Percentiles rank a stretch among this genome's conserved stretches.
Evolutionary conservation across 495 filamentous ascomycete genomes (phyloP).

Genomic region (Haplographium delicatum): DNA sequence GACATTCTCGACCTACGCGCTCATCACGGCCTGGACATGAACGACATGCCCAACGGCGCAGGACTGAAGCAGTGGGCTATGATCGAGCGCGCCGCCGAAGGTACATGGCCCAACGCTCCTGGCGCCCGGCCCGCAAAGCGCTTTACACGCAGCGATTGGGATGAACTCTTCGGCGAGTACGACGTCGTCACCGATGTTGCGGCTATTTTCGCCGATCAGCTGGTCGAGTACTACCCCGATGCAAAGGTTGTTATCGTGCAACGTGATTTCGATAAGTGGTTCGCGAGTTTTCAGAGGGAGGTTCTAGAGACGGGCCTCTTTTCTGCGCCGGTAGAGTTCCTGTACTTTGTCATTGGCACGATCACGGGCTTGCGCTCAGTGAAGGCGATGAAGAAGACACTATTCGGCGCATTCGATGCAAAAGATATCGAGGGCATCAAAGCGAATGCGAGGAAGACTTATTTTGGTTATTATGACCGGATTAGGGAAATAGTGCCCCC

Average conservation of each 20-base stretch:
- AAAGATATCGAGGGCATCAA: slow-evolving; percentile 7
- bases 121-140: background rate
- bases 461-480: slow-evolving; percentile 16
- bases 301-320: background rate
- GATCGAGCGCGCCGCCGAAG: background rate
- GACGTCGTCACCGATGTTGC: slow-evolving; percentile 37
- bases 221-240: slow-evolving; percentile 42
- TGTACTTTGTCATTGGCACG: slow-evolving; percentile 8
- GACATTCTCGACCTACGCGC: background rate
- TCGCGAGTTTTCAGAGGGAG: slow-evolving; percentile 4
- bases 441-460: slow-evolving; percentile 13
- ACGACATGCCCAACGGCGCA: background rate
- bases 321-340: background rate
- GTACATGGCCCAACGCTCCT: background rate
- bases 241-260: slow-evolving; percentile 41
- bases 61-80: background rate
- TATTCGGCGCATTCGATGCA: slow-evolving; percentile 10
- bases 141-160: slow-evolving; percentile 19
- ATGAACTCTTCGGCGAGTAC: slow-evolving; percentile 37
- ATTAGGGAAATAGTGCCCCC: slow-evolving; percentile 17
- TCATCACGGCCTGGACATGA: slow-evolving; percentile 1
- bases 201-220: slow-evolving; percentile 31
- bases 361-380: background rate
- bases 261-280: slow-evolving; percentile 37
- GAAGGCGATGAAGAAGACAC: slow-evolving; percentile 2